Base-by-base conservation (phyloP, 306 rosid genomes). In the Quercus bicolor region DNA sequence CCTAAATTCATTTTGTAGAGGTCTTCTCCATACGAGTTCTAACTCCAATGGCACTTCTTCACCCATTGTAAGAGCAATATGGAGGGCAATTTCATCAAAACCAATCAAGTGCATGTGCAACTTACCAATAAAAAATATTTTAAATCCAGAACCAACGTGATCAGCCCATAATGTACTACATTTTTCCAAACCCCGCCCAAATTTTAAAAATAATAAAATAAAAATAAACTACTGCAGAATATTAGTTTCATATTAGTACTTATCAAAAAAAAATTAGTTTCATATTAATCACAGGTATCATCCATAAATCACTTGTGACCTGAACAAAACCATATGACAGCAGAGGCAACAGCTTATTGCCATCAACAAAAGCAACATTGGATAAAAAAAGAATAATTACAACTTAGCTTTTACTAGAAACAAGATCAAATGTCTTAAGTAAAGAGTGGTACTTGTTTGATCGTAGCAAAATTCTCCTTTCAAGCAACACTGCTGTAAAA, bases 401-500 rank as follows among this genome's bases (percentile, higher is more conserved):
- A 43, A 40, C 34, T 54, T 61, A 40, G 31, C 40, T 29, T 68
- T 6, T 75, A 80, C 72, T 62, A 34, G 70, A 68, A 80, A 82
- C 68, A 75, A 80, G 60, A 76, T 73, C 82, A 73, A 78, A 75
- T 28, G 66, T 77, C 77, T 75, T 56, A 84, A 77, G 76, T 75
- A 68, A 31, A 80, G 74, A 81, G 80, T 77, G 56, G 15, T 90
- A 93, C 99, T 93, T 95, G 91, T 90, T 89, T 21, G 99, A 96
- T 72, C 98, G 97, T 76, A 95, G 84, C 79, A 95, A 88, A 86
- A 95, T 89, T 87, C 98, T 95, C 87, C 99, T 85, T 84, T 95
- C 99, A 87, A 95, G 97, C 89, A 95, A 87, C 80, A 95, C 98
- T 2, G 99, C 95, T 15, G 97, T 91, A 78, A 95, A 95, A 77